Percentiles rank a stretch among this genome's conserved stretches.
Evolutionary conservation across 768 basidiomycete species (phyloP).

Genomic region (Termitomyces bulborhizus): DNA sequence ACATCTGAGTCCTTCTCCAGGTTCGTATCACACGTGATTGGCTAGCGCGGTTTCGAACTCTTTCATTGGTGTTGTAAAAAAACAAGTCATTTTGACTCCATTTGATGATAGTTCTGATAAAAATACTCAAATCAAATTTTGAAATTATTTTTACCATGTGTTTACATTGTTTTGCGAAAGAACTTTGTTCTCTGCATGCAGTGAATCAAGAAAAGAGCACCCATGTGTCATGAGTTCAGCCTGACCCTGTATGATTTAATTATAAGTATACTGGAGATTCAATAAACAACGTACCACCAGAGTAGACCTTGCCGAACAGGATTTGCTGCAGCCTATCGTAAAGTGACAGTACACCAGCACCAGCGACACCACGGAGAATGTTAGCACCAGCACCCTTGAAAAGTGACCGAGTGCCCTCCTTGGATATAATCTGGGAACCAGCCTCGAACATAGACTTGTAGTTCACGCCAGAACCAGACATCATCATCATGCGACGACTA

Average conservation of each 20-base stretch:
- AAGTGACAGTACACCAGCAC: constrained; percentile 97
- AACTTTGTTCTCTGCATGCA: no score
- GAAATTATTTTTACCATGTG: no score
- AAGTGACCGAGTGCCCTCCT: constrained; percentile 92
- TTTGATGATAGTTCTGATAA: no score
- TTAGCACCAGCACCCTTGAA: constrained; percentile 99
- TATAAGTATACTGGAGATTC: neutral
- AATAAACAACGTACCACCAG: constrained; percentile 57
- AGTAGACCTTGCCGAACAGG: constrained; percentile 99
- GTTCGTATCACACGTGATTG: no score
- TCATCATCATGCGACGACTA: constrained; percentile 99
- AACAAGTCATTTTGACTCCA: no score
- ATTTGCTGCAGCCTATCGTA: constrained; percentile 98
- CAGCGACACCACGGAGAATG: constrained; percentile 98
- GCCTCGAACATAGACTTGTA: constrained; percentile 99
- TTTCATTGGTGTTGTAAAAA: no score
- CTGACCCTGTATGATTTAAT: constrained; percentile 27
- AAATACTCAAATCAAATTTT: no score
- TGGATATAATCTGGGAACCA: constrained; percentile 83
- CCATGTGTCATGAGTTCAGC: no score
- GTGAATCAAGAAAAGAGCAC: no score
- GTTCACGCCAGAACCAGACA: constrained; percentile 89
- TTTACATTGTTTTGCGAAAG: no score
- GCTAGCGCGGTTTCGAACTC: no score
- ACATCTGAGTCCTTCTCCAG: no score